These are phyloP conservation scores for Austroboletus festivus DNA, from an alignment of 768 basidiomycete species.

Conservation along the genomic window DNA sequence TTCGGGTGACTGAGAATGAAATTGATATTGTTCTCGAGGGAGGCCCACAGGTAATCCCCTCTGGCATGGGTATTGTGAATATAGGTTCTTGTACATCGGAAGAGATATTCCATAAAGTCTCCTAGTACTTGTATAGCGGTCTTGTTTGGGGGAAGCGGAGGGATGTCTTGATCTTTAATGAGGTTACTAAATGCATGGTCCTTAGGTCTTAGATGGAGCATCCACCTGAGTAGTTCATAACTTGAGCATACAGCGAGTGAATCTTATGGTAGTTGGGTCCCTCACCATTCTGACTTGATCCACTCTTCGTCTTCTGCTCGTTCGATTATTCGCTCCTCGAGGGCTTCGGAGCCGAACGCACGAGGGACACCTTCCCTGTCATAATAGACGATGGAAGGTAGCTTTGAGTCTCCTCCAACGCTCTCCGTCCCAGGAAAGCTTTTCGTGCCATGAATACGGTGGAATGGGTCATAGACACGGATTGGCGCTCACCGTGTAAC, in stretches of 20 bases:
- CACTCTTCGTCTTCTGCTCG: constrained; percentile 76
- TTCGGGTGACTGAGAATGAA: constrained; percentile 79
- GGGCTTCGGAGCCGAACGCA: constrained; percentile 77
- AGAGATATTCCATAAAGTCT: constrained; percentile 75
- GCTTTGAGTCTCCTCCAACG: constrained; percentile 81
- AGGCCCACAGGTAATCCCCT: constrained; percentile 64
- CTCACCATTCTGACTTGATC: constrained; percentile 74
- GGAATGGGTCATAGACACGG: not conserved
- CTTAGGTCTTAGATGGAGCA: constrained; percentile 72
- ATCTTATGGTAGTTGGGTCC: not conserved
- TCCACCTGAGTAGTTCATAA: too few relatives aligned
- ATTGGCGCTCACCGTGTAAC: constrained; percentile 59
- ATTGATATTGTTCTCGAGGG: constrained; percentile 66
- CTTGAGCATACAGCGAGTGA: too few relatives aligned
- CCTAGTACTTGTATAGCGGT: constrained; percentile 73
- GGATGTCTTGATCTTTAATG: constrained; percentile 82
- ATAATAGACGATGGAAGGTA: constrained; percentile 75
- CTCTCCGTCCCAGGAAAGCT: constrained; percentile 86
- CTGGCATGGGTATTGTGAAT: constrained; percentile 81
- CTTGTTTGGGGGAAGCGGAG: constrained; percentile 62
- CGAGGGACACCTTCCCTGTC: constrained; percentile 62
- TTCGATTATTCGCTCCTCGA: constrained; percentile 53
- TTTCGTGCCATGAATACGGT: constrained; percentile 15
- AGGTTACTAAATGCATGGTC: constrained; percentile 78
- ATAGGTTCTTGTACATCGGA: constrained; percentile 68